These are phyloP conservation scores for Chlorella sp. DNA, from an alignment of 139 green algal species.

Conservation along the genomic window DNA sequence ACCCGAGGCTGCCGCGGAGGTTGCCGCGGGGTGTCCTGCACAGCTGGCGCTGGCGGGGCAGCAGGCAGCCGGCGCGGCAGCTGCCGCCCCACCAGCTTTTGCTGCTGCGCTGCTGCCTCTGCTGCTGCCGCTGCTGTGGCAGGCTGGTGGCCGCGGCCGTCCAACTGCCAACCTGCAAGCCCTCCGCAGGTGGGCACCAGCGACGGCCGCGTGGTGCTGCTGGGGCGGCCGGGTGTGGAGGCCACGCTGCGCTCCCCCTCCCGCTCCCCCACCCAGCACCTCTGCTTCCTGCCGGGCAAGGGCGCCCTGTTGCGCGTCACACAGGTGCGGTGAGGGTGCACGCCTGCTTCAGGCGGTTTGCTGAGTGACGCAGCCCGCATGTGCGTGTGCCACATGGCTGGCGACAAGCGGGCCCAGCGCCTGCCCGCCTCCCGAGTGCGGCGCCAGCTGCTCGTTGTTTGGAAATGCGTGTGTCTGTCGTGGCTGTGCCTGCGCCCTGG, in stretches of 20 bases:
- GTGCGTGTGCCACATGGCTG: too few species aligned
- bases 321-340: background rate
- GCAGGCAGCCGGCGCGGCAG: background rate
- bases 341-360: too few species aligned
- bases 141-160: background rate
- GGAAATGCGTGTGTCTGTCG: too few species aligned
- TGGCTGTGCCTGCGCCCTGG: too few species aligned
- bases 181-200: slow-evolving; percentile 56
- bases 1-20: too few species aligned
- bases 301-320: slow-evolving; percentile 57
- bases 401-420: too few species aligned
- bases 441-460: too few species aligned
- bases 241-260: slow-evolving; percentile 24
- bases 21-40: too few species aligned
- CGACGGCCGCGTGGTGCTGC: slow-evolving; percentile 58
- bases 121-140: background rate
- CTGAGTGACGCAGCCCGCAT: too few species aligned
- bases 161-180: too few species aligned
- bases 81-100: background rate
- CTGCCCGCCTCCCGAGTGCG: too few species aligned
- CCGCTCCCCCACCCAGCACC: slow-evolving; percentile 37
- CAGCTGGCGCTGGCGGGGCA: background rate
- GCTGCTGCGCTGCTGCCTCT: background rate
- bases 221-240: slow-evolving; percentile 55
- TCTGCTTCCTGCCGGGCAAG: slow-evolving; percentile 52